phyloP scores from a whole-genome alignment of 2,329 filamentous ascomycete genomes.

The Fusarium subglutinans region DNA sequence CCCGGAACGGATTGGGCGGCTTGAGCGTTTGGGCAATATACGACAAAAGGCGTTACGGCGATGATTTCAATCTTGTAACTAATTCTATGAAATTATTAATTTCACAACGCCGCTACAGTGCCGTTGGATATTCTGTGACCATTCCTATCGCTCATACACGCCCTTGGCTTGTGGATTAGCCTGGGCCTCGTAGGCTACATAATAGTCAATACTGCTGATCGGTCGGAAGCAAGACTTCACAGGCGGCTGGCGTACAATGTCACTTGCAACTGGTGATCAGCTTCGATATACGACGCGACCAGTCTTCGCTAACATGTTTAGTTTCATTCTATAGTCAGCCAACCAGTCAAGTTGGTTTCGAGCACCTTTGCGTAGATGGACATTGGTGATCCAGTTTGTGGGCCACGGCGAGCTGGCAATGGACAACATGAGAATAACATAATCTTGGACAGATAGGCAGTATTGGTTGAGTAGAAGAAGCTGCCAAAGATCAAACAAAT shows the following conservation, averaged over 20 bases:
- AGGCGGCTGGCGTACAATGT: neutral
- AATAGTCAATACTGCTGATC: neutral
- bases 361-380: neutral
- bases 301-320: too few relatives aligned
- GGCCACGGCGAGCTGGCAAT: too few relatives aligned
- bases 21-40: neutral
- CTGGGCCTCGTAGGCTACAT: too few relatives aligned
- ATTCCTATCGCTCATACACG: too few relatives aligned
- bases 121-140: neutral
- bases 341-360: accelerated
- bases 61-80: neutral
- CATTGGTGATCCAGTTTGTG: neutral
- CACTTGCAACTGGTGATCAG: neutral
- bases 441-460: too few relatives aligned
- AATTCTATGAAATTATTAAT: neutral
- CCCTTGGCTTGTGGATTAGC: too few relatives aligned
- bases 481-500: neutral
- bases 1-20: neutral
- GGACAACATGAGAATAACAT: neutral
- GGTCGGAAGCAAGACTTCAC: neutral
- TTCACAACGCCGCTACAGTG: too few relatives aligned
- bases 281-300: too few relatives aligned
- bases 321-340: neutral
- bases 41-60: neutral
- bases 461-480: too few relatives aligned